Conservation (phyloP, 345 rosid genomes). For the Eucalyptus melliodora region DNA sequence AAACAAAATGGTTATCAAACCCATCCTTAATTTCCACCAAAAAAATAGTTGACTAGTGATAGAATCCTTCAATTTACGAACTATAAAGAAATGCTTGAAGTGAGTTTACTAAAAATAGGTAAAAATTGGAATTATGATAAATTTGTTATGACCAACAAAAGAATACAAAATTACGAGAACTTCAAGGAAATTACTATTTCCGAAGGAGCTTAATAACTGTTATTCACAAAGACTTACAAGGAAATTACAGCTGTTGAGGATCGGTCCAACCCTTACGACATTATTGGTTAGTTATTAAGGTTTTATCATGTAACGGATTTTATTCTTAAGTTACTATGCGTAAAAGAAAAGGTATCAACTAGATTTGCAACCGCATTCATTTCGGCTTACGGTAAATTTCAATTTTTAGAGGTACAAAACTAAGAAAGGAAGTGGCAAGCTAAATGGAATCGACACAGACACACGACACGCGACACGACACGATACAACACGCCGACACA, state of each 20-base stretch:
- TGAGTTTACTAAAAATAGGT: neutral
- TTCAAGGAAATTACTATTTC: neutral
- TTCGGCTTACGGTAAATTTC: neutral
- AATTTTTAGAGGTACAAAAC: neutral
- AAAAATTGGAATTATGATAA: neutral
- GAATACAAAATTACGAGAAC: neutral
- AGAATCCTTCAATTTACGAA: neutral
- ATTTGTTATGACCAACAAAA: neutral
- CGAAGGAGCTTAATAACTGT: neutral
- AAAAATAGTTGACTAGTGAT: too few relatives aligned
- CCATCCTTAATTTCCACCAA: too few relatives aligned
- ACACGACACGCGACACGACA: accelerated
- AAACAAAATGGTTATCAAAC: too few relatives aligned
- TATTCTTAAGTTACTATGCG: too few relatives aligned
- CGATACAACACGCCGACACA: accelerated
- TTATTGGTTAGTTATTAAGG: too few relatives aligned
- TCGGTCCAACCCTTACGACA: neutral
- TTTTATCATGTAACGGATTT: too few relatives aligned
- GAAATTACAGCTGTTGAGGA: neutral
- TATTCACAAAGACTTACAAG: neutral
- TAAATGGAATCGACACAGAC: accelerated
- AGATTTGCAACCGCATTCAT: neutral
- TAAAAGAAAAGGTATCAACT: neutral
- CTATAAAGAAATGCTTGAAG: neutral
- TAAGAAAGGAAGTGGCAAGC: neutral